These are phyloP conservation scores for Turnera subulata DNA, from an alignment of 345 rosid genomes.

Conservation along the genomic window DNA sequence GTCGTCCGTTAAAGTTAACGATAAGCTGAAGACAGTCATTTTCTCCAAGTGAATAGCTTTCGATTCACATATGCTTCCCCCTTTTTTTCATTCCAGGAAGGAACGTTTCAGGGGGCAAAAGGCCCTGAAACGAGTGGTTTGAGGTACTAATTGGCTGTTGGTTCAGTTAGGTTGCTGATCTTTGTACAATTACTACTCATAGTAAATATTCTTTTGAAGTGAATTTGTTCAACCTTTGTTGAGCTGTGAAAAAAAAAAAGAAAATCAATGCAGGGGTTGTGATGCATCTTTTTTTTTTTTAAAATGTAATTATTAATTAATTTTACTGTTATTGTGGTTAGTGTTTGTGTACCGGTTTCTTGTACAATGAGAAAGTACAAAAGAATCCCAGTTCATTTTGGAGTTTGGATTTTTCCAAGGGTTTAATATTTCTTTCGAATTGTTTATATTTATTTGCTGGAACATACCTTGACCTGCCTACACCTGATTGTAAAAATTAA, in stretches of 20 bases:
- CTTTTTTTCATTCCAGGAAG: constrained; percentile 12
- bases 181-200: constrained; percentile 29
- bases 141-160: constrained; percentile 28
- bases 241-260: constrained; percentile 3
- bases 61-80: constrained; percentile 12
- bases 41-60: constrained; percentile 23
- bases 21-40: constrained; percentile 1
- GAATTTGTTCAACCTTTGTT: constrained; percentile 12
- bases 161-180: constrained; percentile 23
- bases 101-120: constrained; percentile 22
- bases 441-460: too few relatives aligned
- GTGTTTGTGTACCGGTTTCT: too few relatives aligned
- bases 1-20: constrained; percentile 6
- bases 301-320: constrained; percentile 14
- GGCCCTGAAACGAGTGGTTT: constrained; percentile 27
- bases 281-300: neutral
- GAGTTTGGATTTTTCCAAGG: too few relatives aligned
- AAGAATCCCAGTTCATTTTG: too few relatives aligned
- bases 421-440: too few relatives aligned
- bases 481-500: too few relatives aligned
- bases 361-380: too few relatives aligned
- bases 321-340: constrained; percentile 6
- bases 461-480: too few relatives aligned
- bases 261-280: neutral
- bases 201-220: constrained; percentile 39